A percentile compares a stretch with the other conserved stretches of the same genome.
These are phyloP conservation scores for Fomitiporia mediterranea DNA, from an alignment of 1,284 basidiomycete genomes.

Conservation along the genomic window DNA sequence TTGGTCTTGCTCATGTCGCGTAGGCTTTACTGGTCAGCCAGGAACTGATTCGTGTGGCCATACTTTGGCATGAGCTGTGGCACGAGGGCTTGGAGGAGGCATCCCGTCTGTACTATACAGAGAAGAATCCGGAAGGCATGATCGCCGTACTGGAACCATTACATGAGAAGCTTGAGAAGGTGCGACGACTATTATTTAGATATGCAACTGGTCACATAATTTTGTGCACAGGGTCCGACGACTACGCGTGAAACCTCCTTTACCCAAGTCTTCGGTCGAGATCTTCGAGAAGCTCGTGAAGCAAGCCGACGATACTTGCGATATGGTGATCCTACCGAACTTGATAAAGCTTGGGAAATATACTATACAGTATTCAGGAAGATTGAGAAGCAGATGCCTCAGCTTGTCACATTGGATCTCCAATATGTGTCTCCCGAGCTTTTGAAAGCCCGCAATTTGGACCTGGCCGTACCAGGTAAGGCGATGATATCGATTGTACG, in stretches of 20 bases:
- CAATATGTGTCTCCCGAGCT: slow-evolving; percentile 97
- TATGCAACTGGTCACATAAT: background rate
- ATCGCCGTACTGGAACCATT: slow-evolving; percentile 91
- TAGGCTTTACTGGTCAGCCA: slow-evolving; percentile 88
- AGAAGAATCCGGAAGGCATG: slow-evolving; percentile 99
- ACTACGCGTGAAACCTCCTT: slow-evolving; percentile 96
- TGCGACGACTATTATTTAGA: slow-evolving; percentile 35
- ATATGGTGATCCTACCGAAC: slow-evolving; percentile 84
- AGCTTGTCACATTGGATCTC: slow-evolving; percentile 88
- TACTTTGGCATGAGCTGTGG: slow-evolving; percentile 99
- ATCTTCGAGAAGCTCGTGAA: slow-evolving; percentile 92
- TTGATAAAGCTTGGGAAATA: slow-evolving; percentile 99
- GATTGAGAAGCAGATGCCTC: slow-evolving; percentile 91
- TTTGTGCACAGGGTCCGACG: slow-evolving; percentile 73
- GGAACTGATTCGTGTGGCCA: slow-evolving; percentile 96
- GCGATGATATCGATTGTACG: slow-evolving; percentile 6
- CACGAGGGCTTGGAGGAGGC: slow-evolving; percentile 99
- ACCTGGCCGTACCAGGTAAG: slow-evolving; percentile 90
- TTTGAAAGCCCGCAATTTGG: slow-evolving; percentile 84
- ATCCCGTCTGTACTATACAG: slow-evolving; percentile 94
- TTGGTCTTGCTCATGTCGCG: slow-evolving; percentile 17
- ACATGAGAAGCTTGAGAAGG: slow-evolving; percentile 90
- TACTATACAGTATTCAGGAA: slow-evolving; percentile 98
- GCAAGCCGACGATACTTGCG: slow-evolving; percentile 85
- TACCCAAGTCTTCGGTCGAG: slow-evolving; percentile 90